Evolutionary conservation across 148 eudicot species (phyloP).

Genomic region (Amaranthus palmeri): DNA sequence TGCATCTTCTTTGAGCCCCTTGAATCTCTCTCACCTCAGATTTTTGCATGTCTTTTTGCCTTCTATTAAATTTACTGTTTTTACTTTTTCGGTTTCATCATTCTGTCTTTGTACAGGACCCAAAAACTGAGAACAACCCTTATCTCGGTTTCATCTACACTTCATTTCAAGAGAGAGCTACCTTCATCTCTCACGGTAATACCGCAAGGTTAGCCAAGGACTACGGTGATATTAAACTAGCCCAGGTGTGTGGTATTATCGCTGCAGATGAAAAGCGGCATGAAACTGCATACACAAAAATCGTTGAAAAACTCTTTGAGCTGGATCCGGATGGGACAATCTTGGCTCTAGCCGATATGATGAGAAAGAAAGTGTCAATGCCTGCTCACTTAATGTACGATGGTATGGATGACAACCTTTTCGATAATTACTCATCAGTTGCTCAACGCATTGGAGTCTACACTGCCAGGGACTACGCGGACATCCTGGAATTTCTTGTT

Average conservation of each 20-base stretch:
- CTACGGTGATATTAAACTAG: conserved; percentile 37
- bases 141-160: conserved; percentile 52
- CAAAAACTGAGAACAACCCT: conserved; percentile 40
- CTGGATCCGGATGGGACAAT: conserved; percentile 38
- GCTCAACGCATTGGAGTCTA: conserved; percentile 46
- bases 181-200: conserved; percentile 48
- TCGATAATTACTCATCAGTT: conserved; percentile 36
- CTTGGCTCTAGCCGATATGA: conserved; percentile 43
- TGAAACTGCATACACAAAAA: conserved; percentile 45
- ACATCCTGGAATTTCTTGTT: conserved; percentile 39
- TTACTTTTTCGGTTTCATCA: not conserved
- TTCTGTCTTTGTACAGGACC: conserved; percentile 30
- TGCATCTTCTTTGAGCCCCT: too few species aligned
- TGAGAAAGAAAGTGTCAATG: conserved; percentile 43
- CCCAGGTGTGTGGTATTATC: conserved; percentile 42
- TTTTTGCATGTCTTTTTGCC: not conserved
- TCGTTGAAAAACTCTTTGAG: conserved; percentile 48
- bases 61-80: not conserved
- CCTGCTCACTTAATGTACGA: conserved; percentile 48
- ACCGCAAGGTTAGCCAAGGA: conserved; percentile 47
- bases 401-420: conserved; percentile 38
- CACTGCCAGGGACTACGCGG: conserved; percentile 45
- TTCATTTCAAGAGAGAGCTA: conserved; percentile 52
- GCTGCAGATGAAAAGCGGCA: conserved; percentile 55
- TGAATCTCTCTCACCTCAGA: too few species aligned